Evolutionary conservation across 108 stramenopile species (phyloP), one percentile per base, ranked within the genome.

Genomic region (Cylindrotheca closterium): DNA sequence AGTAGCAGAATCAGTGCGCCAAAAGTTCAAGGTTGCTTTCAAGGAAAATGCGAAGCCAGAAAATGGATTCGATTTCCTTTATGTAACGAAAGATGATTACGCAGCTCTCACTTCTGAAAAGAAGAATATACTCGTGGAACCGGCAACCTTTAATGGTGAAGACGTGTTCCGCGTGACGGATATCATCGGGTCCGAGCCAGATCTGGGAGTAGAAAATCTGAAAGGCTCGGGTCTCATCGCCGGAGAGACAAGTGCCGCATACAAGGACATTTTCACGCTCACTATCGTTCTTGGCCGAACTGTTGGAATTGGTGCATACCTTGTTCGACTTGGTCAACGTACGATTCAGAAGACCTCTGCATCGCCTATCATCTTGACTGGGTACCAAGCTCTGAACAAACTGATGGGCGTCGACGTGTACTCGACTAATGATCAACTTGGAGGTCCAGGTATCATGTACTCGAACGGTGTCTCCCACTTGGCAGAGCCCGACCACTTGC

Each of bases 261-360:
- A 99, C 76, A 73, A 96, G 28, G 95, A 98, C 31, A 88, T 94
- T 61, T 98, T 98, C 85, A 99, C 99, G 23, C 77, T 99, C 74
- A 98, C 98, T 2, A 78, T 96, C 68, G 98, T 97, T 3, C 85
- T 95, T 10, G 95, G 97, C 53, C 70, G 97, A 66, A 96, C 94
- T 31, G 99, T 99, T 12, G 99, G 99, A 42, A 99, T 99, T 67
- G 99, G 99, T 21, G 99, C 99, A n/a, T 99, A 99, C 75, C 86
- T 99, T 7, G 97, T 98, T 26, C 88, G 99, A 49, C 83, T 99
- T 27, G 98, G 98, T 30, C 99, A 98, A 65, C 81, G 99, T 29
- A 96, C 96, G 22, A 98, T 99, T 69, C 99, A 99, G 78, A 99
- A 96, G 89, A 79, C 69, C 10, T 79, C 89, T 15, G 77, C 78